Evolutionary conservation across 2,329 filamentous ascomycete genomes (phyloP), one percentile per base, ranked within the genome.

Genomic region (Cercospora berteroae): DNA sequence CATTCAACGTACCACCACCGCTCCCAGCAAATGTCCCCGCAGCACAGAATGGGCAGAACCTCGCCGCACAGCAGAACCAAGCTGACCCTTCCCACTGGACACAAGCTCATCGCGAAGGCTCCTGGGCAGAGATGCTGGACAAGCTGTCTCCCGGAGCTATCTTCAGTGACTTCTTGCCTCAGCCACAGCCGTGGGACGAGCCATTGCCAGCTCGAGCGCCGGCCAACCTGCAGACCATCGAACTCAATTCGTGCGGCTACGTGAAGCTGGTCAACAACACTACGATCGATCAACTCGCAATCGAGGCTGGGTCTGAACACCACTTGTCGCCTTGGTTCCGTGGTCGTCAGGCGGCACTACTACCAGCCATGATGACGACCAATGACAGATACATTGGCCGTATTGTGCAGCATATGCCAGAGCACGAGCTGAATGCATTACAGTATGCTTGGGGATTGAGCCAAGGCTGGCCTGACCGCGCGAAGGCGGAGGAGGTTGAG

Each of bases 191-290:
- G 76, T 70, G 72, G 73, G 60, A 74, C 67, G 7, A 73, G 75
- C 64, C 65, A 58, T 44, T 29, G 36, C 74, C 76, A 8, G 25
- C 64, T 65, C 44, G 71, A 69, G 20, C 50, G 10, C 33, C 72
- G 71, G 80, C 80, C 3, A 74, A 74, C 23, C 74, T 85, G 1
- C 70, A 75, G 64, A 75, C 75, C 13, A 77, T 89, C 31, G 80
- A 82, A 0, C 84, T 90, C 77, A 83, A 83, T 33, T 89, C 87
- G 0, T 90, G 88, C 73, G 88, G 88, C 60, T 90, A 90, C 72
- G 85, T 83, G 36, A 76, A 78, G 5, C 74, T 89, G 1, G 61
- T 59, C 67, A 70, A 63, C 63, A 72, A 64, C 48, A 69, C 29
- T 3, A 27, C 66, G 0, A 76, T 80, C 50, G 78, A 81, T 48